These are phyloP conservation scores for Teratosphaeriaceae sp. DNA, from an alignment of 2,329 filamentous ascomycete genomes.

Conservation along the genomic window DNA sequence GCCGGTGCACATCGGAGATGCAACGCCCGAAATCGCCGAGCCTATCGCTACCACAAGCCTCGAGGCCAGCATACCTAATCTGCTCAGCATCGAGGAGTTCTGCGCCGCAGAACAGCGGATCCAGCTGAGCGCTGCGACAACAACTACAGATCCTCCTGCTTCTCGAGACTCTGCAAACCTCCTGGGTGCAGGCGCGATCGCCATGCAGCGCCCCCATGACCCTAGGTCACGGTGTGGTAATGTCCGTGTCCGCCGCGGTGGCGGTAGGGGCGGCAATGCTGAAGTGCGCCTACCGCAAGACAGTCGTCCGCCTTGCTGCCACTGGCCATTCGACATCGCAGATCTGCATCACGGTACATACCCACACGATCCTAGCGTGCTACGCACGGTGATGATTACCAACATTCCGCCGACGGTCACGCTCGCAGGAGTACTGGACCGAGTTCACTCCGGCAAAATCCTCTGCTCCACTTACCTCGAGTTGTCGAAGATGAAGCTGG, in stretches of 20 bases:
- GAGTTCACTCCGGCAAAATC: constrained; percentile 15
- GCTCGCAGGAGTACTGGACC: constrained; percentile 17
- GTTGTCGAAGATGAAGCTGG: constrained; percentile 14
- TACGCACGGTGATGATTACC: constrained; percentile 18
- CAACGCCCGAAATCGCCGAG: neutral
- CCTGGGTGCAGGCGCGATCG: too few species aligned
- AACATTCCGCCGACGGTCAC: constrained; percentile 15
- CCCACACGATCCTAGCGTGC: constrained; percentile 4
- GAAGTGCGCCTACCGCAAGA: neutral
- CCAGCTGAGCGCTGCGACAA: neutral
- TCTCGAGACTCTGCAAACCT: too few species aligned
- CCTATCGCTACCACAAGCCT: neutral
- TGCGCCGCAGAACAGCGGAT: neutral
- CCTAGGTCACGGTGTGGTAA: neutral
- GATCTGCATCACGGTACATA: constrained; percentile 2
- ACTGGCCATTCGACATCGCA: neutral
- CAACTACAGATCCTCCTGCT: neutral
- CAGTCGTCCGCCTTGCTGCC: constrained; percentile 4
- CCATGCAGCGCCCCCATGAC: neutral
- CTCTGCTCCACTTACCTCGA: constrained; percentile 12
- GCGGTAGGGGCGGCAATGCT: too few species aligned
- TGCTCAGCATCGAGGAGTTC: neutral
- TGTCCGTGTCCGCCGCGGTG: neutral
- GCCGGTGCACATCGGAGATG: neutral
- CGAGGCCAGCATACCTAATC: neutral